Percentiles rank a stretch among this genome's conserved stretches.
Conservation (phyloP, 805 yeast genomes). For the Pichia phayaonensis region DNA sequence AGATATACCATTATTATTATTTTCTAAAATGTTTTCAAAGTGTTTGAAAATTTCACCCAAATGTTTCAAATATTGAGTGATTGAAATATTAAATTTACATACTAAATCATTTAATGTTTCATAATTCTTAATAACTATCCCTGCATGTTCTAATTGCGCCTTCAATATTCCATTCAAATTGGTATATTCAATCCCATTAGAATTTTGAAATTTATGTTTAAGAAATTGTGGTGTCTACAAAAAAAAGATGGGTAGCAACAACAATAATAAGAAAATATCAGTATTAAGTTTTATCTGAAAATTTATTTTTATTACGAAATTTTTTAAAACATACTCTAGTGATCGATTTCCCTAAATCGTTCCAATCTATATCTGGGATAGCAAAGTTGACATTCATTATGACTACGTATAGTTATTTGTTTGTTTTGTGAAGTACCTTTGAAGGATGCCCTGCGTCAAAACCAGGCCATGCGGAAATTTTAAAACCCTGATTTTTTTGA, state of each 20-base stretch:
- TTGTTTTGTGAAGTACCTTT: neutral
- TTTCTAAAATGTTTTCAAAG: slow-evolving; percentile 14
- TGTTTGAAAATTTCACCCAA: neutral
- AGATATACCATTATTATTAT: slow-evolving; percentile 9
- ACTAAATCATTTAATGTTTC: neutral
- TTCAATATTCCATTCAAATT: neutral
- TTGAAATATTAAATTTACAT: neutral
- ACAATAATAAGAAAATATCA: neutral
- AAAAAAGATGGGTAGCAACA: neutral
- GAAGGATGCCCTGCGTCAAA: slow-evolving; percentile 57
- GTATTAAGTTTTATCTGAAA: too few species aligned
- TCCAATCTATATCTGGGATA: slow-evolving; percentile 23
- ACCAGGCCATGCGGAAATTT: slow-evolving; percentile 57
- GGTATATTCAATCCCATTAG: neutral
- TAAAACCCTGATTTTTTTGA: slow-evolving; percentile 14
- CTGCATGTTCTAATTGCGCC: slow-evolving; percentile 4
- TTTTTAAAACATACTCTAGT: slow-evolving; percentile 16
- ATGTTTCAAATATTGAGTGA: neutral
- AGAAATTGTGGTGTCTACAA: slow-evolving; percentile 14
- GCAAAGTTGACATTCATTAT: slow-evolving; percentile 8
- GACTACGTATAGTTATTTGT: neutral
- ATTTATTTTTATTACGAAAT: neutral
- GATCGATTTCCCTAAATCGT: slow-evolving; percentile 20
- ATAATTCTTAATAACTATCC: neutral
- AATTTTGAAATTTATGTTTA: neutral